phyloP scores from a whole-genome alignment of 768 basidiomycete species.

The Russula virescens region DNA sequence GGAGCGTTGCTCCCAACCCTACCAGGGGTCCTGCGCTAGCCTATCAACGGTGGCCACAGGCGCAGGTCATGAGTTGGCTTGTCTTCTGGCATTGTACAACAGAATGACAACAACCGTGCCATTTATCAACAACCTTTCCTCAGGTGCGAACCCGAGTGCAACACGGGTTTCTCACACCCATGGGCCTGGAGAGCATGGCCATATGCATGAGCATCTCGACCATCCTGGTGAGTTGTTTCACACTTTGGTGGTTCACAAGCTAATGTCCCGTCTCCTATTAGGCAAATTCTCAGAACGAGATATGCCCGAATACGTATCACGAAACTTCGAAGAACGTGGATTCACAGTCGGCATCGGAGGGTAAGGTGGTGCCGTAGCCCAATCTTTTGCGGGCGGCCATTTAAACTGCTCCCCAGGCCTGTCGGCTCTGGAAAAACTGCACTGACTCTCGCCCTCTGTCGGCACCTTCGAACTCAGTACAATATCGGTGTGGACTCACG shows the following conservation, averaged over 20 bases:
- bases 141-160: conserved; percentile 29
- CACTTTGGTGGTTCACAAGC: background rate
- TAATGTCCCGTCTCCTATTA: conserved; percentile 29
- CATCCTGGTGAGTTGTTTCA: conserved; percentile 57
- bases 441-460: conserved; percentile 84
- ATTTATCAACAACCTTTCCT: conserved; percentile 65
- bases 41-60: no score
- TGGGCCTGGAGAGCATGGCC: conserved; percentile 72
- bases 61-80: no score
- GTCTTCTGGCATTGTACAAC: no score
- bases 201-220: conserved; percentile 91
- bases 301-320: conserved; percentile 74
- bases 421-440: conserved; percentile 99
- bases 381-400: background rate
- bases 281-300: conserved; percentile 92
- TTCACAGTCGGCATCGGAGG: conserved; percentile 99
- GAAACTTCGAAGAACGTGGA: conserved; percentile 88
- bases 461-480: conserved; percentile 68
- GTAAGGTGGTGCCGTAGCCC: conserved; percentile 40
- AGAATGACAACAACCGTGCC: conserved; percentile 51
- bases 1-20: no score
- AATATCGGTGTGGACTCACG: conserved; percentile 70
- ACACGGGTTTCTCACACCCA: conserved; percentile 44
- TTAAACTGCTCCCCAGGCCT: conserved; percentile 48
- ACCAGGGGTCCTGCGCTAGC: no score